Percentiles rank a stretch among this genome's conserved stretches.
Conservation (phyloP, 768 basidiomycete genomes). For the Calocybe gangraenosa region DNA sequence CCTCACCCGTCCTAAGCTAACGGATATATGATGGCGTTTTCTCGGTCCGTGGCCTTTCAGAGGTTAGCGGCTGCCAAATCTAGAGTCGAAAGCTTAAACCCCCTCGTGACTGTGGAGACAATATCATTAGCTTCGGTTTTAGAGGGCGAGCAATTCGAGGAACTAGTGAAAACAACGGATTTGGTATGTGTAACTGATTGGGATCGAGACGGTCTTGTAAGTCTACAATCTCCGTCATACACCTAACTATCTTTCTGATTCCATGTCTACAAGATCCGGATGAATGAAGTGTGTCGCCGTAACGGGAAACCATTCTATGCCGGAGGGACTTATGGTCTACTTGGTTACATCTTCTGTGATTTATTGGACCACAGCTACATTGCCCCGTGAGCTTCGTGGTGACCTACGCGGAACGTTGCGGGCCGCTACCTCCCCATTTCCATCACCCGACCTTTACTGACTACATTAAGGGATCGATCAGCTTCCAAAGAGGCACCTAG, state of each 20-base stretch:
- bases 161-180: slow-evolving; percentile 64
- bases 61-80: slow-evolving; percentile 81
- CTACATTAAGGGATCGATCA: slow-evolving; percentile 53
- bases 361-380: slow-evolving; percentile 85
- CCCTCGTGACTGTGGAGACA: slow-evolving; percentile 80
- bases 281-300: slow-evolving; percentile 79
- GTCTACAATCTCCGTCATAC: slow-evolving; percentile 24
- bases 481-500: slow-evolving; percentile 55
- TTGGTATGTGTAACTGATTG: slow-evolving; percentile 87
- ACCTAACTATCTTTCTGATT: slow-evolving; percentile 4
- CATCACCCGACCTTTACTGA: slow-evolving; percentile 7
- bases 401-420: slow-evolving; percentile 6
- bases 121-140: slow-evolving; percentile 46
- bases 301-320: slow-evolving; percentile 80
- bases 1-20: slow-evolving; percentile 11
- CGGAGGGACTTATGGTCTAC: slow-evolving; percentile 87
- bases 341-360: slow-evolving; percentile 95
- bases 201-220: slow-evolving; percentile 65
- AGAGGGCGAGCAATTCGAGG: slow-evolving; percentile 49
- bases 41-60: slow-evolving; percentile 43
- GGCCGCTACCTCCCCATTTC: slow-evolving; percentile 9
- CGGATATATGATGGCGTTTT: slow-evolving; percentile 38
- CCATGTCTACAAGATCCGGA: slow-evolving; percentile 47
- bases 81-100: slow-evolving; percentile 87
- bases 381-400: slow-evolving; percentile 56